Conservation (phyloP, 495 filamentous ascomycete genomes). For the Chaetomium tenue region DNA sequence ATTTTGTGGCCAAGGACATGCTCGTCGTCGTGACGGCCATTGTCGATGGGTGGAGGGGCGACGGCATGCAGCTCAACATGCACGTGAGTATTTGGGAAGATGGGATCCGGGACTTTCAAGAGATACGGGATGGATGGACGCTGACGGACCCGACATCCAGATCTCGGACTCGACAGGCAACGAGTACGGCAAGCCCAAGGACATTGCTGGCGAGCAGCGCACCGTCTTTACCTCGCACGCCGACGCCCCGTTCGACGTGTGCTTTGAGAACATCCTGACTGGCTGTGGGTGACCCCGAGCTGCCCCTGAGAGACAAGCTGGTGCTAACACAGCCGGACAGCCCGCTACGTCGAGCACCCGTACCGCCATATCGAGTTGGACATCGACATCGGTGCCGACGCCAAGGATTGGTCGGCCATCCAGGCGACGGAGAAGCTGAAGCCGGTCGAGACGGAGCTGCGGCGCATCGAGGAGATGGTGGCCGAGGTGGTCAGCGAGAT, state of each 20-base stretch:
- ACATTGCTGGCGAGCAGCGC: conserved; percentile 86
- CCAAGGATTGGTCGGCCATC: conserved; percentile 96
- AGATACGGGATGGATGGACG: conserved; percentile 6
- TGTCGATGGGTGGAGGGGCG: conserved; percentile 77
- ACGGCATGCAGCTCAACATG: conserved; percentile 93
- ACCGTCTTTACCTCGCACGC: conserved; percentile 94
- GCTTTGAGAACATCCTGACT: conserved; percentile 83
- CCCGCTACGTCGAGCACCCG: conserved; percentile 55
- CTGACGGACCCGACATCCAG: conserved; percentile 44
- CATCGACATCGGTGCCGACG: conserved; percentile 97
- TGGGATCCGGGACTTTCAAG: background rate
- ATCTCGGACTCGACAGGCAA: conserved; percentile 94
- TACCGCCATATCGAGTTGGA: conserved; percentile 86
- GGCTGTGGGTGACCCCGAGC: conserved; percentile 51
- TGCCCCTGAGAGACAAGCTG: conserved; percentile 3
- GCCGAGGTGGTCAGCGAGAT: conserved; percentile 79
- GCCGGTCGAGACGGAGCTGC: conserved; percentile 92
- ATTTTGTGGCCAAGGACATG: conserved; percentile 90
- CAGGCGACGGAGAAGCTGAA: conserved; percentile 97
- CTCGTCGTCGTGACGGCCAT: conserved; percentile 98
- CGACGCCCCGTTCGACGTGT: conserved; percentile 94
- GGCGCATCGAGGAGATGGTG: conserved; percentile 86
- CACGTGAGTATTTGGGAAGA: conserved; percentile 62
- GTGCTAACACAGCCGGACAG: conserved; percentile 26
- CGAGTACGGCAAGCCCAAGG: conserved; percentile 86